Evolutionary conservation across 2,329 filamentous ascomycete genomes (phyloP).

Genomic region (Colletotrichum sp.): DNA sequence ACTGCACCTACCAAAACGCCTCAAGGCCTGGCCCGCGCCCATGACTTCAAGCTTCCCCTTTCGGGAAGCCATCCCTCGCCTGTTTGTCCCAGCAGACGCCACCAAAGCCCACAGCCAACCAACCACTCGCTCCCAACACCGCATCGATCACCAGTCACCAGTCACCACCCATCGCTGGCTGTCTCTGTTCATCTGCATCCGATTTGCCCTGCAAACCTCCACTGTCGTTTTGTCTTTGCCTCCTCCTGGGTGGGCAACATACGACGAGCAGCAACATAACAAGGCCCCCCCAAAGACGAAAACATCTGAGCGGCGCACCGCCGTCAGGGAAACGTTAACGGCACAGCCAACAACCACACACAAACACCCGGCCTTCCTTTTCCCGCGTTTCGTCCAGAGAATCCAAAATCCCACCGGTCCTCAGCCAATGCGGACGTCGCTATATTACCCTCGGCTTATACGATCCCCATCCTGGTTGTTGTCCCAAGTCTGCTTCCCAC

Average conservation of each 20-base stretch:
- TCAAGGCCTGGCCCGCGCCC: neutral
- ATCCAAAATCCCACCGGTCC: neutral
- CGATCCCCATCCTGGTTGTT: neutral
- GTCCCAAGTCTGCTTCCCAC: neutral
- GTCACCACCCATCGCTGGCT: neutral
- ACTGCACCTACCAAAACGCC: neutral
- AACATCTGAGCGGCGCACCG: neutral
- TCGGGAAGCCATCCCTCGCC: neutral
- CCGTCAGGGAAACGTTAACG: neutral
- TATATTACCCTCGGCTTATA: constrained; percentile 2
- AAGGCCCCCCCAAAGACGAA: neutral
- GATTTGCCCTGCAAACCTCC: neutral
- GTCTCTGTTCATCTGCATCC: neutral
- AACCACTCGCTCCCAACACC: neutral
- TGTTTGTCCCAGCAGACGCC: neutral
- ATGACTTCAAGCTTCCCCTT: neutral
- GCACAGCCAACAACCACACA: neutral
- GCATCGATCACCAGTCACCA: neutral
- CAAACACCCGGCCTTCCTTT: constrained; percentile 6
- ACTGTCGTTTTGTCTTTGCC: neutral
- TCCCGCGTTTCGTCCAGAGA: constrained; percentile 20
- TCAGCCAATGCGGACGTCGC: neutral
- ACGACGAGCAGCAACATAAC: neutral
- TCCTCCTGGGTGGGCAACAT: neutral
- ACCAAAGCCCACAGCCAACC: neutral